These are phyloP conservation scores for Chlamydomonas urium DNA, from an alignment of 139 green algal species.

Conservation along the genomic window DNA sequence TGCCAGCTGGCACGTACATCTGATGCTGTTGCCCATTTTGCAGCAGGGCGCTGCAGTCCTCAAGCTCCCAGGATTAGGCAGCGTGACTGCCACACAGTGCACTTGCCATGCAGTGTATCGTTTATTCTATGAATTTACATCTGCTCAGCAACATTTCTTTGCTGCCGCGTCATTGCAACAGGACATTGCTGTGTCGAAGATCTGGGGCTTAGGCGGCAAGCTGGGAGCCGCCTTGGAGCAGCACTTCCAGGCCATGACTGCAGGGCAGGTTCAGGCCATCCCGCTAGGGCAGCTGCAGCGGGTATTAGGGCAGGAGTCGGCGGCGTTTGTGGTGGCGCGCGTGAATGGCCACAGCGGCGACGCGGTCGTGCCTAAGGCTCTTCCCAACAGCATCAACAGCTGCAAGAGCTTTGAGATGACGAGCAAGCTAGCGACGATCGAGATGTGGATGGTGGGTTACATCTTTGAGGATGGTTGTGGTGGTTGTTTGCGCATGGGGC, in stretches of 20 bases:
- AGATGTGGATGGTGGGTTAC: slow-evolving; percentile 12
- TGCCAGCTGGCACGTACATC: too few relatives aligned
- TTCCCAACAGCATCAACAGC: slow-evolving; percentile 39
- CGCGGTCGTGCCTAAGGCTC: slow-evolving; percentile 4
- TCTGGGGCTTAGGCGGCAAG: slow-evolving; percentile 86
- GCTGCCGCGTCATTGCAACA: too few relatives aligned
- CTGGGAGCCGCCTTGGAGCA: slow-evolving; percentile 58
- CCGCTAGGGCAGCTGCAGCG: slow-evolving; percentile 33
- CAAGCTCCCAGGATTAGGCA: too few relatives aligned
- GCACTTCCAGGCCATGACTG: slow-evolving; percentile 49
- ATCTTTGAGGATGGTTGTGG: not conserved
- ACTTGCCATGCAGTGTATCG: too few relatives aligned
- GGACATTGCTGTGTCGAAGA: slow-evolving; percentile 76
- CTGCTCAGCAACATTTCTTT: too few relatives aligned
- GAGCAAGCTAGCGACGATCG: slow-evolving; percentile 13
- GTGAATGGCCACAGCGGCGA: not conserved
- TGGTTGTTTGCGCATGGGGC: not conserved
- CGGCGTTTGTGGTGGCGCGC: not conserved
- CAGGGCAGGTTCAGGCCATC: slow-evolving; percentile 42
- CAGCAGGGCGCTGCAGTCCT: too few relatives aligned
- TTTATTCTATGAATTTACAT: too few relatives aligned
- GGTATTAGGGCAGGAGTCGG: slow-evolving; percentile 13
- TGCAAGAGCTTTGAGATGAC: slow-evolving; percentile 78
- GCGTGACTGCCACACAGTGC: too few relatives aligned
- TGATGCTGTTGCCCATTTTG: too few relatives aligned